Evolutionary conservation across 305 asterid genomes (phyloP), one percentile per base, ranked within the genome.

Genomic region (Solanum hybrid): DNA sequence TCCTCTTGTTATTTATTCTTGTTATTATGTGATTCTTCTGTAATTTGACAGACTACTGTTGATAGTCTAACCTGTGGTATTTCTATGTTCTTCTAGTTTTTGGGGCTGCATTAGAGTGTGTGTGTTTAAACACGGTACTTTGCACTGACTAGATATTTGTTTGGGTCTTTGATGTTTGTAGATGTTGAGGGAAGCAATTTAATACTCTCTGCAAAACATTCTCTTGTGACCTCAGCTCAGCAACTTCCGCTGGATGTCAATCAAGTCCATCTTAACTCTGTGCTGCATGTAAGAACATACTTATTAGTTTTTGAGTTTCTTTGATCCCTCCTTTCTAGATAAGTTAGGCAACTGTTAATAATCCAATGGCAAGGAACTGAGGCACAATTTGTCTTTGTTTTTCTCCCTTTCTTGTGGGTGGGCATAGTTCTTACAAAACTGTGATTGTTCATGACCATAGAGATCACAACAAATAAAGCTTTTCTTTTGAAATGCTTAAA

Each of bases 171-270:
- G 86, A 89, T 92, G 85, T 35, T 85, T 93, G 92, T 93, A 97
- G 99, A 96, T 92, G 91, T 92, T 85, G 99, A 96, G 93, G 98
- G 99, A 85, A 92, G 93, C 93, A 94, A 92, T 91, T 91, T 95
- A 40, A 88, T 96, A 71, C 98, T 97, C 86, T 92, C 96, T 89
- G 98, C 98, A 69, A 97, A 97, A 93, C 91, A 92, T 92, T 96
- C 99, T 66, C 95, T 97, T 56, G 92, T 96, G 89, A 92, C 92
- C 88, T 93, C 98, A 86, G 90, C 90, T 76, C 90, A 91, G 71
- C 94, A 95, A 91, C 98, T 97, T 91, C 99, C 99, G 36, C 90
- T 88, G 91, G 98, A 96, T 92, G 91, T 95, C 86, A 92, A 89
- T 92, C 98, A 95, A 90, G 91, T 97, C 92, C 85, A 75, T 86